A percentile compares a stretch with the other conserved stretches of the same genome.
phyloP scores from a whole-genome alignment of 257 asterid species.

The Solanum bulbocastanum region DNA sequence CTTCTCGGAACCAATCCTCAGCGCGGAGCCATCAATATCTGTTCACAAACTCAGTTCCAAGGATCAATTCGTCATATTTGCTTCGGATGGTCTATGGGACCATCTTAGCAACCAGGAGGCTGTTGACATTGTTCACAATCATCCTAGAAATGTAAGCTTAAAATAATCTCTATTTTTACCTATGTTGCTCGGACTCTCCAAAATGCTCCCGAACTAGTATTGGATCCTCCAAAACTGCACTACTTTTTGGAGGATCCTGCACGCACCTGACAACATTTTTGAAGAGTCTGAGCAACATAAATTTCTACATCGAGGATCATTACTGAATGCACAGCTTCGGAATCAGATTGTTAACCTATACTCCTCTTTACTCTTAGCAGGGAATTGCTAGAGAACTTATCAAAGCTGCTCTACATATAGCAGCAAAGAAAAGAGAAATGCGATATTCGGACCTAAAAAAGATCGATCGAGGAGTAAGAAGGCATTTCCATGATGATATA shows the following conservation, averaged over 20 bases:
- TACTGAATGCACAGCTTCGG: background rate
- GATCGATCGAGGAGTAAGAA: slow-evolving; percentile 77
- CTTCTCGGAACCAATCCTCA: slow-evolving; percentile 64
- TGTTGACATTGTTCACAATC: slow-evolving; percentile 60
- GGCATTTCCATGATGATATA: slow-evolving; percentile 95
- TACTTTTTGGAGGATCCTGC: background rate
- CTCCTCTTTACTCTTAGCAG: slow-evolving; percentile 19
- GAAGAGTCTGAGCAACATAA: background rate
- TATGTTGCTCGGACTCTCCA: background rate
- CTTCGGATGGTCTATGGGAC: slow-evolving; percentile 98
- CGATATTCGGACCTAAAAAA: slow-evolving; percentile 80
- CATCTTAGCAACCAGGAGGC: slow-evolving; percentile 93
- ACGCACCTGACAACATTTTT: background rate
- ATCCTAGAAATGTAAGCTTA: slow-evolving; percentile 49
- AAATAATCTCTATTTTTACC: background rate
- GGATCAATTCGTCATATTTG: slow-evolving; percentile 74
- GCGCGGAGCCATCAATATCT: slow-evolving; percentile 63
- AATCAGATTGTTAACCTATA: background rate
- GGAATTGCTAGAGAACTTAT: slow-evolving; percentile 74
- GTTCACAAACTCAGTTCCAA: slow-evolving; percentile 49
- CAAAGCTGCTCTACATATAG: slow-evolving; percentile 62
- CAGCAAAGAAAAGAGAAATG: slow-evolving; percentile 96
- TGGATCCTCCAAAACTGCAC: background rate
- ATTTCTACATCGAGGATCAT: background rate
- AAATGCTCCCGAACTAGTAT: background rate